These are phyloP conservation scores for Vitis rupestris DNA, from an alignment of 164 flowering plant species.

Conservation along the genomic window DNA sequence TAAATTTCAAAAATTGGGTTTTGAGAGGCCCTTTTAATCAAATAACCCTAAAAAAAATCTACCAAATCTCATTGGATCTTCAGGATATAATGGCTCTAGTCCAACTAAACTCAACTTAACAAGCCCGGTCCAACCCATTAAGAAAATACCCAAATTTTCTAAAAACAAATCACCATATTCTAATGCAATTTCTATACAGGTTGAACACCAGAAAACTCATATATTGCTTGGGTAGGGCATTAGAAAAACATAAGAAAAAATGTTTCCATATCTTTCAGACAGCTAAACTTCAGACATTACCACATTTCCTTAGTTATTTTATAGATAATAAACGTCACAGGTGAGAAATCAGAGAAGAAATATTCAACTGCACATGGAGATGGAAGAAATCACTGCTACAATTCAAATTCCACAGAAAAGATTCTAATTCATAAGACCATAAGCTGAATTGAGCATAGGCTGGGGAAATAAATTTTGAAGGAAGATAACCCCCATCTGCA, in stretches of 20 bases:
- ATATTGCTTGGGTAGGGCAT: neutral
- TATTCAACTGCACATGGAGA: neutral
- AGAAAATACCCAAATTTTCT: neutral
- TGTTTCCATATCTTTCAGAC: neutral
- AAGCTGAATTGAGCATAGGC: neutral
- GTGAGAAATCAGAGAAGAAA: neutral
- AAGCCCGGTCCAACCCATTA: neutral
- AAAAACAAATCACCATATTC: neutral
- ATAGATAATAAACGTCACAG: neutral
- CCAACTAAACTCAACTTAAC: no score
- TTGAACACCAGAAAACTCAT: neutral
- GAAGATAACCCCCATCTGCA: neutral
- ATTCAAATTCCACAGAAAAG: neutral
- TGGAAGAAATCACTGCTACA: neutral
- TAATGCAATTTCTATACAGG: neutral
- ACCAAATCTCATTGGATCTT: slow-evolving; percentile 9
- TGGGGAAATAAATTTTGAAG: neutral
- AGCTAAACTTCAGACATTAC: neutral
- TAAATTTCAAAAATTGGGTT: no score
- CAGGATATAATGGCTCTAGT: neutral
- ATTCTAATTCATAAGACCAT: neutral
- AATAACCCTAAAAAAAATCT: slow-evolving; percentile 7
- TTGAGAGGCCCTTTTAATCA: no score
- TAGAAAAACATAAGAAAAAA: neutral
- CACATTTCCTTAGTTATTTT: neutral